These are phyloP conservation scores for Pilaira anomala DNA, from an alignment of 192 early-diverging fungal genomes.

Conservation along the genomic window DNA sequence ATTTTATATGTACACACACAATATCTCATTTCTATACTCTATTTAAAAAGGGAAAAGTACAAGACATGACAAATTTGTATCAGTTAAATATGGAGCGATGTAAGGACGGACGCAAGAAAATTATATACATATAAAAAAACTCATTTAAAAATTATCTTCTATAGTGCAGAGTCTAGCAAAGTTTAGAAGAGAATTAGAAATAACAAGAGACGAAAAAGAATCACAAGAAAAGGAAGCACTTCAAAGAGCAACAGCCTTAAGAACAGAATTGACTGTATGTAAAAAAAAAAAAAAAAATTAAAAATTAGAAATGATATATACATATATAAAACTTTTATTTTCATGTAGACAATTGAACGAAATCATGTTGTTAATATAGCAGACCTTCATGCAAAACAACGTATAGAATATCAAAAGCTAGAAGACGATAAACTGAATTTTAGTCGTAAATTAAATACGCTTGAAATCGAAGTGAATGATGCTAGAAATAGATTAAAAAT, in stretches of 20 bases:
- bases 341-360: neutral
- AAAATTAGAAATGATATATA: neutral
- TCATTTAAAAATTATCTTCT: neutral
- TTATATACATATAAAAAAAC: neutral
- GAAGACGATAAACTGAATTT: slow-evolving; percentile 1
- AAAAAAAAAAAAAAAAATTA: neutral
- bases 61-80: neutral
- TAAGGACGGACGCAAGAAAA: neutral
- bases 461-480: slow-evolving; percentile 8
- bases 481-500: neutral
- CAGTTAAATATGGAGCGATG: slow-evolving; percentile 5
- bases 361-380: neutral
- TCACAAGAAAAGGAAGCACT: neutral
- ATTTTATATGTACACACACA: no score
- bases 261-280: neutral
- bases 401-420: neutral
- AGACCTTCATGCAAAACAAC: neutral
- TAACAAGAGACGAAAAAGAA: neutral
- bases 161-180: neutral
- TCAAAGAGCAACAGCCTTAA: neutral
- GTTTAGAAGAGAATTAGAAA: neutral
- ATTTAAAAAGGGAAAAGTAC: slow-evolving; percentile 9
- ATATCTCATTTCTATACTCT: neutral
- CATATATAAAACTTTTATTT: neutral
- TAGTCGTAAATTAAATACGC: neutral